Percentiles rank a stretch among this genome's conserved stretches.
Conservation (phyloP, 73 alveolate species). For the Paramecium sexaurelia region DNA sequence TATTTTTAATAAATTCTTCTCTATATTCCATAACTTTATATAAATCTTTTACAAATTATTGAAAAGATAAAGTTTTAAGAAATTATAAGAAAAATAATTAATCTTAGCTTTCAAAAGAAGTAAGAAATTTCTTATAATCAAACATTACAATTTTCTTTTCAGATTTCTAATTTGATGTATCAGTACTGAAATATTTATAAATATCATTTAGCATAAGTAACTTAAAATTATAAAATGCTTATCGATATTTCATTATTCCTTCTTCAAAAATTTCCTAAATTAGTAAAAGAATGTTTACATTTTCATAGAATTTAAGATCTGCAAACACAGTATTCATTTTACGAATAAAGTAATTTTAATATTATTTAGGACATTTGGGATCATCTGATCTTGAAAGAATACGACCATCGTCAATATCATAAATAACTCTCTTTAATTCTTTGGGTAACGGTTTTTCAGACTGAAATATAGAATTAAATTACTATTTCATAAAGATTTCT, state of each 20-base stretch:
- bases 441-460: conserved; percentile 53
- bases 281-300: not conserved
- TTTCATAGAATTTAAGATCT: conserved; percentile 48
- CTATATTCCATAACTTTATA: conserved; percentile 57
- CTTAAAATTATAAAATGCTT: conserved; percentile 32
- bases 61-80: conserved; percentile 32
- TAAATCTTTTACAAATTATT: conserved; percentile 46
- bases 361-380: conserved; percentile 56
- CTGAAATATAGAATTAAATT: not conserved
- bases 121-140: conserved; percentile 45
- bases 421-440: conserved; percentile 41
- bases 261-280: conserved; percentile 45
- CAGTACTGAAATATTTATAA: conserved; percentile 20
- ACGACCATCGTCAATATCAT: conserved; percentile 46
- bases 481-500: conserved; percentile 53
- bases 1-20: conserved; percentile 21
- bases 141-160: conserved; percentile 44
- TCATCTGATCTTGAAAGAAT: conserved; percentile 42
- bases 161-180: not conserved
- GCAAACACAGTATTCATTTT: conserved; percentile 42
- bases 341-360: conserved; percentile 22
- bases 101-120: conserved; percentile 24
- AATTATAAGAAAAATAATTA: not conserved
- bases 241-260: conserved; percentile 23
- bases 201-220: conserved; percentile 39